These are phyloP conservation scores for Syzygium aqueum DNA, from an alignment of 345 rosid species.

Conservation along the genomic window DNA sequence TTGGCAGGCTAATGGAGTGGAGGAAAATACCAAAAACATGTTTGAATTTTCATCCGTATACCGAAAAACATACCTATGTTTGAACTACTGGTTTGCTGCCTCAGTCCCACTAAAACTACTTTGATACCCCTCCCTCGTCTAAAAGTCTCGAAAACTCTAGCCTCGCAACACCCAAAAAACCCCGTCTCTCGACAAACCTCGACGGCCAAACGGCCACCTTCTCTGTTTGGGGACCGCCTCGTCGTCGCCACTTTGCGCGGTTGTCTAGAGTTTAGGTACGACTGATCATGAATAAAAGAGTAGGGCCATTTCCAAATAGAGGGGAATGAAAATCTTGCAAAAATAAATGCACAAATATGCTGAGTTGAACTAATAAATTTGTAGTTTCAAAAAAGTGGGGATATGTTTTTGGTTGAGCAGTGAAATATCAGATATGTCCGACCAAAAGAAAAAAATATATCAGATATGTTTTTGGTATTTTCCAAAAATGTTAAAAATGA, in stretches of 20 bases:
- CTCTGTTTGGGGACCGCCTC: no score
- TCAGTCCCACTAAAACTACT: background rate
- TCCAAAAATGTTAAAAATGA: no score
- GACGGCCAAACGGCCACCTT: no score
- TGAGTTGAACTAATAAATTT: background rate
- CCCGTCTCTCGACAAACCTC: no score
- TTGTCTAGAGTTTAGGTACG: background rate
- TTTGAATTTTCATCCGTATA: background rate
- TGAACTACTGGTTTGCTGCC: background rate
- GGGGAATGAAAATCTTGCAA: background rate
- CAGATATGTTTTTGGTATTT: no score
- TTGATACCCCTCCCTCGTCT: background rate
- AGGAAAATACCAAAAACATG: background rate
- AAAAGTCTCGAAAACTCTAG: background rate
- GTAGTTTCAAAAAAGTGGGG: background rate
- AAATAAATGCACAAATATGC: background rate
- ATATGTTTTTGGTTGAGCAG: background rate
- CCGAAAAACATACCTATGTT: fast-evolving
- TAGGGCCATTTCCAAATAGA: no score
- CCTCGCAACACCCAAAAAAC: background rate
- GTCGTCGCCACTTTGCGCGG: background rate
- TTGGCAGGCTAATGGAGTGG: background rate
- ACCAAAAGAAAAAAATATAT: no score
- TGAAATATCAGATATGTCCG: background rate
- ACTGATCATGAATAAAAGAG: background rate